Base-by-base conservation (phyloP, 164 flowering plant species). In the Houttuynia cordata region DNA sequence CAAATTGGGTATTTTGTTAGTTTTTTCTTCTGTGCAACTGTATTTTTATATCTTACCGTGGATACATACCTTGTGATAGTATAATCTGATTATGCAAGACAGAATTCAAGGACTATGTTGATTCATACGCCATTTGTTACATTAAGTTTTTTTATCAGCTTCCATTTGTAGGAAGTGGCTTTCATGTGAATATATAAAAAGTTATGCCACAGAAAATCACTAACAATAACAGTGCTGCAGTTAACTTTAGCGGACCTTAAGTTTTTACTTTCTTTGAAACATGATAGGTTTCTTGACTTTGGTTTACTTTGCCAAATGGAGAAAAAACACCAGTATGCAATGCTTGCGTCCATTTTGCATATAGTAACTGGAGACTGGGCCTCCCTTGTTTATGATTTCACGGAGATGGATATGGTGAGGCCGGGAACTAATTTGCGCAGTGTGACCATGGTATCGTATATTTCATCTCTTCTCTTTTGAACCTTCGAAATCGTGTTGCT, bases 361-460 rank as follows among this genome's bases (percentile, higher is more conserved):
- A 88, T 93, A 52, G 97, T 88, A 52, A 84, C 83, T 78, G 94
- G 95, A 34, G 96, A 93, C 67, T 93, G 99, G 99, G 76, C 77
- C 47, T 80, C 85, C 47, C 96, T 93, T 72, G 88, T 93, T 65
- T 64, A 71, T 50, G 86, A 83, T 74, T 74, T 93, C 55, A 64
- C 65, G 51, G 87, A 90, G 53, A 88, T 93, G 97, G 99, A 90
- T 77, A 83, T 90, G 64, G 80, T 81, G 18, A 86, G 74, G 75
- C 85, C 92, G 51, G 97, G 96, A 61, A 80, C 83, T 60, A 88
- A 81, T 71, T 60, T 75, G 14, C 80, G 71, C 10, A 87, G 76
- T 51, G 82, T 93, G 66, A 85, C 92, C 63, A 73, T 85, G 97
- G 99, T 93, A 93, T 24, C 0, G 24, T 45, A 53, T 22, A 34